Conservation (phyloP, 1,284 basidiomycete species). For the Hortiboletus rubellus region DNA sequence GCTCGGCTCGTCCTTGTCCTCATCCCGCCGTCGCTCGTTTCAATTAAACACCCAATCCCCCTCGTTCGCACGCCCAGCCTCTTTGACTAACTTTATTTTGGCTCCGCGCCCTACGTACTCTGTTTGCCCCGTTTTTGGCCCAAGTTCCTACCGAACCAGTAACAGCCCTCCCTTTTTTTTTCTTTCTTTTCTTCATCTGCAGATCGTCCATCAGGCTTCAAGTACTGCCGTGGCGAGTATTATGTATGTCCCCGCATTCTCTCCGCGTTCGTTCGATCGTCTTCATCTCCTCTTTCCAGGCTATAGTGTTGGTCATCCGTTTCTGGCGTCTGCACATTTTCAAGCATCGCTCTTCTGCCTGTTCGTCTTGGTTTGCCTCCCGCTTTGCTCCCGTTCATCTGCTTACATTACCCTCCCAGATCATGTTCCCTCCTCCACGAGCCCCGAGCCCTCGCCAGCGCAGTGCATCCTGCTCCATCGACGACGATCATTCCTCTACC, state of each 20-base stretch:
- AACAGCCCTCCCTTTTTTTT: neutral
- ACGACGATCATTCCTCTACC: conserved; percentile 14
- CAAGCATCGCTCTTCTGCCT: neutral
- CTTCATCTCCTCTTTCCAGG: conserved; percentile 14
- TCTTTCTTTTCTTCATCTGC: neutral
- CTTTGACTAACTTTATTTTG: conserved; percentile 22
- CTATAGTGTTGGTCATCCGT: conserved; percentile 11
- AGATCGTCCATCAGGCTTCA: conserved; percentile 3
- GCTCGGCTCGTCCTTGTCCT: neutral
- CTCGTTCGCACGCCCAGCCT: conserved; percentile 15
- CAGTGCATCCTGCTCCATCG: conserved; percentile 21
- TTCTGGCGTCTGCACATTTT: conserved; percentile 14
- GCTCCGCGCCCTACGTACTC: conserved; percentile 14
- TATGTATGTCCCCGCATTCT: conserved; percentile 22
- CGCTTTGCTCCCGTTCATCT: no score
- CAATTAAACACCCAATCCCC: neutral
- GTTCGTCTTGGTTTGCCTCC: neutral
- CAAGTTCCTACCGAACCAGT: neutral
- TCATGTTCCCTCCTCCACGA: conserved; percentile 17
- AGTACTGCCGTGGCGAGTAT: conserved; percentile 1
- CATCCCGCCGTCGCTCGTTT: conserved; percentile 7
- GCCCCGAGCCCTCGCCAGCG: conserved; percentile 7
- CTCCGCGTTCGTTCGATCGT: neutral
- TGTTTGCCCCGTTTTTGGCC: conserved; percentile 12
- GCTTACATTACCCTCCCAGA: conserved; percentile 2